These are phyloP conservation scores for Tricholoma bakamatsutake DNA, from an alignment of 768 basidiomycete genomes.

Conservation along the genomic window DNA sequence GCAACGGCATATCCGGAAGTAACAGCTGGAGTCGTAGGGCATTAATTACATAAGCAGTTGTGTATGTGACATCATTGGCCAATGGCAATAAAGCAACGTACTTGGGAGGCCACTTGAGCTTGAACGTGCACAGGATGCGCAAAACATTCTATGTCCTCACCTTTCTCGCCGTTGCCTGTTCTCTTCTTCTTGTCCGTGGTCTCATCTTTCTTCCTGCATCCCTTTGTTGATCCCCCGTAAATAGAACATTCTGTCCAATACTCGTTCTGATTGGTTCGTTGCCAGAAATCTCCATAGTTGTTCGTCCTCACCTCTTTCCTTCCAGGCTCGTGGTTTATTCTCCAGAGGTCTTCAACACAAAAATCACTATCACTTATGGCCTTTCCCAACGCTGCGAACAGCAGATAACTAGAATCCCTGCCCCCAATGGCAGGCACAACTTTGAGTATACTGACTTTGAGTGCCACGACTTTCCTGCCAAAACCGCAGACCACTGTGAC, in stretches of 20 bases:
- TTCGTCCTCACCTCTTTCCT: too few relatives aligned
- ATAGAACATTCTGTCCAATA: conserved; percentile 54
- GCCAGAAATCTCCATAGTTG: neutral
- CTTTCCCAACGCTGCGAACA: conserved; percentile 54
- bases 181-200: conserved; percentile 45
- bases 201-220: neutral
- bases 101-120: too few relatives aligned
- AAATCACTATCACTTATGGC: conserved; percentile 51
- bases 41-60: conserved; percentile 12
- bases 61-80: neutral
- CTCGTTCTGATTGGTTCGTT: conserved; percentile 58
- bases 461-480: conserved; percentile 62
- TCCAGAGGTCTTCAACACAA: conserved; percentile 40
- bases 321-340: conserved; percentile 39
- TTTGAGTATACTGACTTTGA: conserved; percentile 49
- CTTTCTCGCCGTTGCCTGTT: conserved; percentile 47
- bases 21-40: conserved; percentile 49
- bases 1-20: conserved; percentile 64
- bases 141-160: conserved; percentile 66
- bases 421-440: conserved; percentile 33
- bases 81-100: conserved; percentile 5
- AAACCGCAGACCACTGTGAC: conserved; percentile 41
- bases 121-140: conserved; percentile 57
- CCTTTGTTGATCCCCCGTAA: neutral
- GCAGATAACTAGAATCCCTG: conserved; percentile 41